Evolutionary conservation across 108 stramenopile species (phyloP), one percentile per base, ranked within the genome.

Genomic region (Licmophora abbreviata): DNA sequence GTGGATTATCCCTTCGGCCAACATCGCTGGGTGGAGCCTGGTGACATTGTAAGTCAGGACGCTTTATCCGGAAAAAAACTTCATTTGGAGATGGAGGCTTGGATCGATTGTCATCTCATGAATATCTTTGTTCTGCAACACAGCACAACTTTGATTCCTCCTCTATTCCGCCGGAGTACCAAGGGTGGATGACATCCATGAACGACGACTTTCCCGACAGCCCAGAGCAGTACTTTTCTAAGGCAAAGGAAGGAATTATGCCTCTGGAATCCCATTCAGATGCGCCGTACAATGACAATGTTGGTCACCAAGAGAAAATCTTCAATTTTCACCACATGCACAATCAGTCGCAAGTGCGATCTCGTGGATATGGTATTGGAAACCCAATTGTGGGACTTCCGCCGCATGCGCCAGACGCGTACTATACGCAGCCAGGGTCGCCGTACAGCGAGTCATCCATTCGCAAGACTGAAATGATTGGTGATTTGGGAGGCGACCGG

Each of bases 1-100:
- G 76, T 83, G 33, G 92, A 95, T 36, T 95, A 95, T 61, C 82
- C 91, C 40, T 87, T 80, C 48, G 95, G 95, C 1, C 93, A 94
- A 55, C 95, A 96, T 69, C 81, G 95, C 45, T 96, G 95, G 95
- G 93, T 96, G 11, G 95, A 96, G 58, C 92, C 92, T n/a, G 73
- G 76, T 26, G 85, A 87, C 75, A 79, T 81, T 25, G 22, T 21
- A 21, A 44, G 22, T 21, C n/a, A n/a, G n/a, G n/a, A n/a, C n/a
- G n/a, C n/a, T n/a, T n/a, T n/a, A n/a, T n/a, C n/a, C n/a, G n/a
- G n/a, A n/a, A n/a, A n/a, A n/a, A n/a, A n/a, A n/a, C n/a, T n/a
- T n/a, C n/a, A n/a, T n/a, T n/a, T n/a, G n/a, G n/a, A n/a, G n/a
- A n/a, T n/a, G n/a, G n/a, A n/a, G n/a, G n/a, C n/a, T n/a, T n/a